These are phyloP conservation scores for Pseudocercospora crystallina DNA, from an alignment of 2,329 filamentous ascomycete species.

Conservation along the genomic window DNA sequence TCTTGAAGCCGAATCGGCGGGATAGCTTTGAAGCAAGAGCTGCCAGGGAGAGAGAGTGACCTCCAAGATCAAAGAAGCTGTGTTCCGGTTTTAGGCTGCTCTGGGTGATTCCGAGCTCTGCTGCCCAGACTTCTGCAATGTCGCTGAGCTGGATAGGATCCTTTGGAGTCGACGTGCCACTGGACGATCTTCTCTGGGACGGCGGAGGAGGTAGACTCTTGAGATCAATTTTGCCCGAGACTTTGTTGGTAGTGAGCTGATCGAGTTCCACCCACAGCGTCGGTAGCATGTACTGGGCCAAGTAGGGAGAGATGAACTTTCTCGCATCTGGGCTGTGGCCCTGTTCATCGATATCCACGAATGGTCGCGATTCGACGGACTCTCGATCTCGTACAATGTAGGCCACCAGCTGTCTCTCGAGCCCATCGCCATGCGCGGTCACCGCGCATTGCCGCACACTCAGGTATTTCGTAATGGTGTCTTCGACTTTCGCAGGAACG, in stretches of 20 bases:
- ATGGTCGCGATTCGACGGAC: slow-evolving; percentile 56
- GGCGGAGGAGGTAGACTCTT: slow-evolving; percentile 68
- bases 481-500: slow-evolving; percentile 74
- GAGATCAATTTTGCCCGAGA: slow-evolving; percentile 76
- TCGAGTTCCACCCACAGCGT: slow-evolving; percentile 73
- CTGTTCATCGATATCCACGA: slow-evolving; percentile 66
- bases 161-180: slow-evolving; percentile 16
- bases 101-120: slow-evolving; percentile 64
- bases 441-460: slow-evolving; percentile 72
- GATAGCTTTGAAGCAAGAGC: slow-evolving; percentile 71
- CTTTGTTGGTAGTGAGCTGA: slow-evolving; percentile 70
- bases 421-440: slow-evolving; percentile 70
- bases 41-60: slow-evolving; percentile 75
- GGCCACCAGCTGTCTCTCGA: slow-evolving; percentile 73
- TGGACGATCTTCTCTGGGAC: slow-evolving; percentile 37
- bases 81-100: slow-evolving; percentile 65
- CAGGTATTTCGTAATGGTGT: slow-evolving; percentile 66
- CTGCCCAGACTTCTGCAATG: slow-evolving; percentile 71
- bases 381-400: slow-evolving; percentile 71
- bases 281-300: slow-evolving; percentile 83
- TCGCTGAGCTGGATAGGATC: slow-evolving; percentile 66
- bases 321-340: slow-evolving; percentile 71
- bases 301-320: slow-evolving; percentile 61
- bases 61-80: slow-evolving; percentile 79
- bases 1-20: slow-evolving; percentile 68